Conservation (phyloP, 495 filamentous ascomycete species). For the Penicillium steckii region DNA sequence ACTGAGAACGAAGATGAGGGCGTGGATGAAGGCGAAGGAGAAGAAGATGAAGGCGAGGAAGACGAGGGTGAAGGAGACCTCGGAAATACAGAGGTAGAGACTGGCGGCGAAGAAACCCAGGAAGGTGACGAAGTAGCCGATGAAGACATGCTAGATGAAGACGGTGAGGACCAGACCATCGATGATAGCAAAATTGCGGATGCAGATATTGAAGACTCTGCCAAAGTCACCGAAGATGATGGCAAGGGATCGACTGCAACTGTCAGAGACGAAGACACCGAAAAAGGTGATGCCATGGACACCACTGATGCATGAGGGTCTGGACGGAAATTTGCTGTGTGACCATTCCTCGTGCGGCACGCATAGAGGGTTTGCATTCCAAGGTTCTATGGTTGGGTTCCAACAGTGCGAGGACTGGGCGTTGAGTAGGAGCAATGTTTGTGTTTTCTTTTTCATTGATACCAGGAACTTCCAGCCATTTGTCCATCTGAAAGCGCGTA, state of each 20-base stretch:
- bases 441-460: neutral
- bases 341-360: neutral
- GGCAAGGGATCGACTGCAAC: conserved; percentile 13
- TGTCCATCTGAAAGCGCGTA: no score
- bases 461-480: no score
- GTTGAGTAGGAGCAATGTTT: neutral
- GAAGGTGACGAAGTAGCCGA: conserved; percentile 18
- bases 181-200: conserved; percentile 11
- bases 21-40: conserved; percentile 38
- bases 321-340: neutral
- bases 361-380: neutral
- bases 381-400: neutral
- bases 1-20: conserved; percentile 44
- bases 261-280: conserved; percentile 6
- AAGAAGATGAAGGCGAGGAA: conserved; percentile 12
- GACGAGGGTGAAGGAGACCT: conserved; percentile 14
- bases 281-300: conserved; percentile 19
- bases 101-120: conserved; percentile 14
- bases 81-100: conserved; percentile 16
- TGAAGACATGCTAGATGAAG: conserved; percentile 25
- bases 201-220: conserved; percentile 12
- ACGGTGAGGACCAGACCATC: conserved; percentile 11
- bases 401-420: neutral
- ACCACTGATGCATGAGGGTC: conserved; percentile 6
- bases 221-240: conserved; percentile 11